phyloP scores from a whole-genome alignment of 2,329 filamentous ascomycete species.

The Curvularia lunata region DNA sequence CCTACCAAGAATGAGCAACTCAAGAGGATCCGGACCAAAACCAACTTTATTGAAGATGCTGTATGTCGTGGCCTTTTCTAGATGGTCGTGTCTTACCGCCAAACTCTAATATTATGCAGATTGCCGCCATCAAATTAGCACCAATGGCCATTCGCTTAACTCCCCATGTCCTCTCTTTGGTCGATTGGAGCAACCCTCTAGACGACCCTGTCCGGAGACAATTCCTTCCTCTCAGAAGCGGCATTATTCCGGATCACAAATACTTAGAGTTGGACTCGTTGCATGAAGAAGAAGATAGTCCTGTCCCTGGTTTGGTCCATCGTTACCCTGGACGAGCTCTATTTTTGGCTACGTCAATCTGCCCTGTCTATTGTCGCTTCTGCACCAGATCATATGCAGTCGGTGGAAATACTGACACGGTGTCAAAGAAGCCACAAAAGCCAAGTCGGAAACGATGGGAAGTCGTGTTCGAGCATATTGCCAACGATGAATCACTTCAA shows the following conservation, averaged over 20 bases:
- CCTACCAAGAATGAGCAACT: conserved; percentile 35
- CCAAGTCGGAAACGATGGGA: conserved; percentile 60
- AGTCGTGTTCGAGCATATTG: conserved; percentile 64
- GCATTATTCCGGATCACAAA: conserved; percentile 62
- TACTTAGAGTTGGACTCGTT: conserved; percentile 64
- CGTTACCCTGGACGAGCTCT: conserved; percentile 69
- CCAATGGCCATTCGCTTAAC: conserved; percentile 68
- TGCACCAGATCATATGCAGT: conserved; percentile 68
- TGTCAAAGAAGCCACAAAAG: conserved; percentile 50
- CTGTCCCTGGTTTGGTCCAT: conserved; percentile 65
- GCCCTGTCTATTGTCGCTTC: conserved; percentile 67
- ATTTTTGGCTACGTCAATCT: conserved; percentile 66
- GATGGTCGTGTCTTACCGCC: not conserved
- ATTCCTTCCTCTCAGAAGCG: conserved; percentile 64
- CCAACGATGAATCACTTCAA: conserved; percentile 55
- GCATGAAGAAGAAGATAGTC: conserved; percentile 63
- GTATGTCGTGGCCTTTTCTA: not conserved
- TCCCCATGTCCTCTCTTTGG: conserved; percentile 64
- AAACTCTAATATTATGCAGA: conserved; percentile 7
- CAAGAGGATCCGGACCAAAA: conserved; percentile 53
- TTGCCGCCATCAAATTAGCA: conserved; percentile 59
- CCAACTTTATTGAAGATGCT: conserved; percentile 63
- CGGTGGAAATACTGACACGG: conserved; percentile 60
- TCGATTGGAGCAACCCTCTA: conserved; percentile 65
- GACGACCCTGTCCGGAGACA: conserved; percentile 66